Evolutionary conservation across 306 rosid genomes (phyloP).

Genomic region (Lagenaria siceraria): DNA sequence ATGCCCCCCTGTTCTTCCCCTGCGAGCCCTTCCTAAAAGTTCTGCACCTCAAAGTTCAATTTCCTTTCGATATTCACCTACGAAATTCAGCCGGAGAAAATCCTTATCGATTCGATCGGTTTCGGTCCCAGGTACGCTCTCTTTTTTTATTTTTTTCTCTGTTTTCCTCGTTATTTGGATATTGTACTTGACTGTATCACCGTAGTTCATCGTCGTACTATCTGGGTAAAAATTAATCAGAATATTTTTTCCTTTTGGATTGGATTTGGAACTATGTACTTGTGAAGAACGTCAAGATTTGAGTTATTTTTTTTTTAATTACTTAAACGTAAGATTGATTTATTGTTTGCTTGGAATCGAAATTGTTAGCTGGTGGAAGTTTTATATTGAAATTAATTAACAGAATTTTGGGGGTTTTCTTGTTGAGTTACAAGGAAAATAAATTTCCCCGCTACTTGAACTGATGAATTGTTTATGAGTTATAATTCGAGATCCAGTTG

Average conservation of each 20-base stretch:
- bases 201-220: neutral
- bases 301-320: neutral
- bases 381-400: neutral
- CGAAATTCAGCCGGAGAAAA: conserved; percentile 25
- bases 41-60: conserved; percentile 21
- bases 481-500: neutral
- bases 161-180: neutral
- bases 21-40: conserved; percentile 13
- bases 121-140: conserved; percentile 43
- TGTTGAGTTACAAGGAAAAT: neutral
- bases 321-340: neutral
- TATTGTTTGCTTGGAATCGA: neutral
- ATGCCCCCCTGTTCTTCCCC: conserved; percentile 32
- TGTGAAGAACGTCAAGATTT: neutral
- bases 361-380: neutral
- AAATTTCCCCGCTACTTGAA: neutral
- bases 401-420: neutral
- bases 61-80: conserved; percentile 29
- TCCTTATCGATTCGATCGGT: conserved; percentile 54
- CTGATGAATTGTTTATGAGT: neutral
- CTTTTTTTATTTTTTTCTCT: neutral
- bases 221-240: neutral
- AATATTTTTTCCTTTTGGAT: neutral
- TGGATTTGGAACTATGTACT: neutral
- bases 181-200: neutral